These are phyloP conservation scores for Fusarium brachygibbosum DNA, from an alignment of 2,329 filamentous ascomycete genomes.

Conservation along the genomic window DNA sequence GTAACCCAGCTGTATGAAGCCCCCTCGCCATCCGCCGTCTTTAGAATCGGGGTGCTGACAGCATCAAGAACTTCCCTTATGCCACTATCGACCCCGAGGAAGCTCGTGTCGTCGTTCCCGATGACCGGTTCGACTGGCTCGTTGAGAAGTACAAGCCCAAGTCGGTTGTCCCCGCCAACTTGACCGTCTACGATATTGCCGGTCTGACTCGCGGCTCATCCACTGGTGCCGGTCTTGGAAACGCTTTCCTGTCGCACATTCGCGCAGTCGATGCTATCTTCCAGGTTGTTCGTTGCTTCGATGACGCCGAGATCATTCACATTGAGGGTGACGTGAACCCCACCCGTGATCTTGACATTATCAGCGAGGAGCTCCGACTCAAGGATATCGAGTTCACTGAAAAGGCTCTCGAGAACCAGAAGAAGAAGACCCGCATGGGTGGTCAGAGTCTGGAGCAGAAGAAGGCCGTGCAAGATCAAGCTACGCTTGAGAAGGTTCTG, in stretches of 20 bases:
- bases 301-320: constrained; percentile 99
- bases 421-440: constrained; percentile 95
- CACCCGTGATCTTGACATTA: constrained; percentile 92
- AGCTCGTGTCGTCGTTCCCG: constrained; percentile 95
- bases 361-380: constrained; percentile 93
- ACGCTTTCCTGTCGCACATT: constrained; percentile 98
- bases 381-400: constrained; percentile 99
- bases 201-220: constrained; percentile 96
- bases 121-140: constrained; percentile 96
- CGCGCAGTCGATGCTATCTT: constrained; percentile 98
- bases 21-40: constrained; percentile 51
- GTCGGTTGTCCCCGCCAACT: constrained; percentile 94
- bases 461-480: constrained; percentile 95
- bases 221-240: constrained; percentile 96
- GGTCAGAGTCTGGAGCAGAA: constrained; percentile 98
- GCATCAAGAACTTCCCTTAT: constrained; percentile 91
- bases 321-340: constrained; percentile 99
- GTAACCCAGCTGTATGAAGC: constrained; percentile 89
- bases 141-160: constrained; percentile 98
- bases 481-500: constrained; percentile 91
- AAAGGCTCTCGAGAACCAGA: constrained; percentile 90
- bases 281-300: constrained; percentile 96
- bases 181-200: constrained; percentile 99
- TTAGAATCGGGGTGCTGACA: constrained; percentile 58
- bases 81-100: constrained; percentile 99